Conservation (phyloP, 2,329 filamentous ascomycete genomes). For the Biscogniauxia marginata region DNA sequence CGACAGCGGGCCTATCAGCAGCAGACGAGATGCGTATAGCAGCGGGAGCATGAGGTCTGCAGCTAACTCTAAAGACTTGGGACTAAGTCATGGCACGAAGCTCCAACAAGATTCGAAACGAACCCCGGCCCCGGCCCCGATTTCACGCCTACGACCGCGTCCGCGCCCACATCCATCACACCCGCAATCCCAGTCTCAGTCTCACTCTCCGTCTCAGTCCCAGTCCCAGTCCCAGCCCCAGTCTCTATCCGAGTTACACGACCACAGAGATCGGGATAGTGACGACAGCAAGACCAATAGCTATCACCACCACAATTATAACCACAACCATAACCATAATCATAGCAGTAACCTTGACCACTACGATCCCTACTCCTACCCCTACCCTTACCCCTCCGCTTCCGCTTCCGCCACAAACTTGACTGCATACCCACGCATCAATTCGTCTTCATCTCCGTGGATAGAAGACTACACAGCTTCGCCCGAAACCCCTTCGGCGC, state of each 20-base stretch:
- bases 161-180: background rate
- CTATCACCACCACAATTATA: slow-evolving; percentile 13
- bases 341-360: slow-evolving; percentile 14
- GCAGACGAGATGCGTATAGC: background rate
- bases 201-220: background rate
- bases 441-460: background rate
- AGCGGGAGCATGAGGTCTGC: slow-evolving; percentile 23
- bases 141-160: slow-evolving; percentile 5
- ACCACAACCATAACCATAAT: slow-evolving; percentile 12
- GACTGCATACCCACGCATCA: slow-evolving; percentile 13
- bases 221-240: background rate
- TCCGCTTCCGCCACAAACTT: slow-evolving; percentile 14
- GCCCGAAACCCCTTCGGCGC: slow-evolving; percentile 12
- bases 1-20: slow-evolving; percentile 17
- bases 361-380: slow-evolving; percentile 12
- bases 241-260: background rate
- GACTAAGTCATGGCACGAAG: background rate
- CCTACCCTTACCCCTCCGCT: slow-evolving; percentile 12
- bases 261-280: slow-evolving; percentile 6
- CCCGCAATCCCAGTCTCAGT: background rate
- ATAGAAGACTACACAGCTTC: slow-evolving; percentile 3
- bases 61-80: background rate
- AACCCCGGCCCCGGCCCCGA: slow-evolving; percentile 17
- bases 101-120: slow-evolving; percentile 24
- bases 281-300: slow-evolving; percentile 8